Evolutionary conservation across 805 yeast genomes (phyloP), one percentile per base, ranked within the genome.

Genomic region (Ogataea glucozyma): DNA sequence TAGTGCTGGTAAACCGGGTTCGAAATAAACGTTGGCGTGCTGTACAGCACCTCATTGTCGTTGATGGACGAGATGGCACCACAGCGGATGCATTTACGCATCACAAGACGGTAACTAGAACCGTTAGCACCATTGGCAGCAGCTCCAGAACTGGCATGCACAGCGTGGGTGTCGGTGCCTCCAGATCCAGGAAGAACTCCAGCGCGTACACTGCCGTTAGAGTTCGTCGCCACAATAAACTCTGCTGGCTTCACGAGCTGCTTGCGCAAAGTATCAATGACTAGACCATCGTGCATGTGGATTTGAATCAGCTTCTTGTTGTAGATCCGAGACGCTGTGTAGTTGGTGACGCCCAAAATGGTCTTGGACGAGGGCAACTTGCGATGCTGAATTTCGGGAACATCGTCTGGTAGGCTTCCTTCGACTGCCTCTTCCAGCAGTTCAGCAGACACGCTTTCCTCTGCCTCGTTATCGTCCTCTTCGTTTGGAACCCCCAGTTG

Each of bases 21-120:
- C 4, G 59, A 47, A 0, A 59, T 51, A 34, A 57, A 56, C 1
- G 57, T 49, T 18, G 58, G 53, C 52, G 70, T 40, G 23, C 41
- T 44, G 37, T 51, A 56, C 7, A 54, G 48, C 2, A 57, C 48
- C n/a, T 45, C 49, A 23, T 34, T 43, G 24, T 66, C 64, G 7
- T 71, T 65, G 12, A 71, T 62, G 2, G 70, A 57, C 2, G 67
- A 61, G 7, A 64, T 52, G 2, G 64, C 54, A 4, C 70, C 68
- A 46, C 69, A 64, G 14, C 69, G 46, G 21, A 63, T 56, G 41
- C 68, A 64, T 34, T 58, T 62, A 29, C 67, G 52, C 49, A 62
- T 48, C 7, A 48, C 40, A 10, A 57, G 39, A 13, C 49, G 49
- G n/a, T 46, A 44, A 6, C 26, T 34, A 13, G 35, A 13, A 11